Base-by-base conservation (phyloP, 768 basidiomycete genomes). In the Mycena albidolilacea region DNA sequence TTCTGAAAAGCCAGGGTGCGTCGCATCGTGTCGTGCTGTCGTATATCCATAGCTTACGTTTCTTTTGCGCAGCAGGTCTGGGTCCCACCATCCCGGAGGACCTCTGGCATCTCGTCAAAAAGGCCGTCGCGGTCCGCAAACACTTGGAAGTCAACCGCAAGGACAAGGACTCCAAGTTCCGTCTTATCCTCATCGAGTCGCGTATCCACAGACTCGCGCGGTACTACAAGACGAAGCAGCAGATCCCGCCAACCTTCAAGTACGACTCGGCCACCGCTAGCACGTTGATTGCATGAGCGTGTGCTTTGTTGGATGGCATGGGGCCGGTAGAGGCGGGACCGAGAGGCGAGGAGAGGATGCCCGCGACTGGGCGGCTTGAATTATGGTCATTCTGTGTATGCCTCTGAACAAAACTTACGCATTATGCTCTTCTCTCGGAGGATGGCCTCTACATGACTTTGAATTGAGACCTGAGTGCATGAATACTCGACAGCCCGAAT, bases 21-120 rank as follows among this genome's bases (percentile, higher is more conserved):
- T 85, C 39, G 67, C 72, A 57, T 14, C 72, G 59, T 12, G 52
- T 52, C 37, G 65, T 61, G 38, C 38, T 17, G 35, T 54, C 3
- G 21, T 70, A 57, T 48, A 83, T 80, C 83, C 80, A 67, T 78
- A 78, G 4, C 30, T 78, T 78, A 67, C 43, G 66, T 67, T 75
- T 66, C 41, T 73, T 71, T 57, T n/a, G 3, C 54, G 43, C 8
- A 0, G 35, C 70, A 97, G 97, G 95, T 86, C 94, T 99, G 87
- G 97, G 93, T 84, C 97, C 97, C 80, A 90, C 92, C 86, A 95
- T 99, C 88, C 97, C 97, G 79, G 97, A 99, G 91, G 97, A 98
- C 90, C 94, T 98, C 75, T 98, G 96, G 94, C 93, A 96, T 91
- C 93, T 98, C 85, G 93, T 99, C 91, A 98, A 98, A 93, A 99